These are phyloP conservation scores for Rhizopus arrhizus DNA, from an alignment of 371 early-diverging fungal genomes.

Conservation along the genomic window DNA sequence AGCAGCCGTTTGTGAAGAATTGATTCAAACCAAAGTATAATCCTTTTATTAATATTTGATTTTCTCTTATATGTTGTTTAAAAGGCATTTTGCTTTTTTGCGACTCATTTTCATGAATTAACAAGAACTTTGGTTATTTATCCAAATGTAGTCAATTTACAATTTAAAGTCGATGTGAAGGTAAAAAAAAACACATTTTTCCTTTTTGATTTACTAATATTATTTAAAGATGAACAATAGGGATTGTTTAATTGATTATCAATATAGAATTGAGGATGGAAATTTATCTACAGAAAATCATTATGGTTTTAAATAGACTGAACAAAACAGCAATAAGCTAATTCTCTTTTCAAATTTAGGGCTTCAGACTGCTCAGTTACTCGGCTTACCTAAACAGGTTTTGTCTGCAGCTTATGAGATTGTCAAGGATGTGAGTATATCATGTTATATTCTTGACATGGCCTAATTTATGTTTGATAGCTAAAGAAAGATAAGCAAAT, in stretches of 20 bases:
- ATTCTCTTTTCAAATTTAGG: constrained; percentile 27
- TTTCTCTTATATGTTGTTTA: background rate
- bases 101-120: constrained; percentile 73
- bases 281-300: constrained; percentile 24
- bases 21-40: constrained; percentile 58
- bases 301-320: constrained; percentile 37
- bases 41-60: background rate
- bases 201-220: constrained; percentile 9
- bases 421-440: constrained; percentile 25
- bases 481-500: background rate
- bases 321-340: background rate
- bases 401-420: constrained; percentile 41
- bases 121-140: constrained; percentile 52
- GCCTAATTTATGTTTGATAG: background rate
- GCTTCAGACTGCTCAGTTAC: constrained; percentile 49
- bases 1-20: constrained; percentile 76
- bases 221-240: constrained; percentile 11
- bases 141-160: constrained; percentile 70
- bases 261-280: constrained; percentile 54
- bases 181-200: constrained; percentile 12
- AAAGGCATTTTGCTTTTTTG: constrained; percentile 69
- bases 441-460: background rate
- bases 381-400: constrained; percentile 46
- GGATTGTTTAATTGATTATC: constrained; percentile 40
- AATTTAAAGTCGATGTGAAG: constrained; percentile 45